phyloP scores from a whole-genome alignment of 441 rosid species.

The Syzygium syzygioides region DNA sequence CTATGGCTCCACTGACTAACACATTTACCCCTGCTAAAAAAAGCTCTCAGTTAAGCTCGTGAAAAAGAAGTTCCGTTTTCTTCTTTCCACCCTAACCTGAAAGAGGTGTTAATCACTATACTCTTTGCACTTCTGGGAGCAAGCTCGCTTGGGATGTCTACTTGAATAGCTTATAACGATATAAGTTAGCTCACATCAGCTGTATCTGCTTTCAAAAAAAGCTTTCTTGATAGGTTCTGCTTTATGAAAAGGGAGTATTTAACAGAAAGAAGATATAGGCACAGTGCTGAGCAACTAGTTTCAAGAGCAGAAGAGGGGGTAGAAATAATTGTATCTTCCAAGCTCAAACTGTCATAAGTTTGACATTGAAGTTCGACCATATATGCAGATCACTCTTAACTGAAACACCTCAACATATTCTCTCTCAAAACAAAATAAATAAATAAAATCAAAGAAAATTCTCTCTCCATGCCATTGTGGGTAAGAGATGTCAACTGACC shows the following conservation, averaged over 20 bases:
- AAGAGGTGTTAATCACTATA: not conserved
- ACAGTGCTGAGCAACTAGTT: not conserved
- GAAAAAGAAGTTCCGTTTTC: not conserved
- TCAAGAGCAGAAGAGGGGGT: not conserved
- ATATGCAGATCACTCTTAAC: not conserved
- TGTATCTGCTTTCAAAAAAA: not conserved
- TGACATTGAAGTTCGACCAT: not conserved
- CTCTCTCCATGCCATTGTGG: not conserved
- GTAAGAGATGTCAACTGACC: conserved; percentile 26
- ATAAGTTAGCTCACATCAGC: not conserved
- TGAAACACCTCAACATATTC: not conserved
- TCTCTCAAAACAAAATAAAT: not conserved
- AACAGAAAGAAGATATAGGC: not conserved
- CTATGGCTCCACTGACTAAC: not conserved
- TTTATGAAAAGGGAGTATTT: not conserved
- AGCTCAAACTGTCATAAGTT: not conserved
- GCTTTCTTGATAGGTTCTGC: not conserved
- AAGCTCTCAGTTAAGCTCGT: not conserved
- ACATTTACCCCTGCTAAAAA: not conserved
- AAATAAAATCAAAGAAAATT: not conserved
- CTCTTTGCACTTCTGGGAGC: not conserved
- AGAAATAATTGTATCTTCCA: not conserved
- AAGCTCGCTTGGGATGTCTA: not conserved
- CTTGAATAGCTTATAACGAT: not conserved
- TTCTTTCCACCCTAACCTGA: not conserved